Evolutionary conservation across 345 rosid genomes (phyloP).

Genomic region (Triadica sebifera): DNA sequence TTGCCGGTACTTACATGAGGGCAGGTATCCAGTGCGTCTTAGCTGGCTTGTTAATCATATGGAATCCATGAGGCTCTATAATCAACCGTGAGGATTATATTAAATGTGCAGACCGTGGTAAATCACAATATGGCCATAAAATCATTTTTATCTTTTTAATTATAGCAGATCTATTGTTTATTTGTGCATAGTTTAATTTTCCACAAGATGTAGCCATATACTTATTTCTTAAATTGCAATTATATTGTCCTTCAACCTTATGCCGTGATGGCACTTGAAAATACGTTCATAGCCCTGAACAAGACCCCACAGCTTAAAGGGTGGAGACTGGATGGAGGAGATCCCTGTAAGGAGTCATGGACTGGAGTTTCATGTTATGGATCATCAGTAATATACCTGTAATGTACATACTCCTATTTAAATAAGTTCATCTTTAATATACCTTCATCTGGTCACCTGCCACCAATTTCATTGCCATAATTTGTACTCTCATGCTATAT

Average conservation of each 20-base stretch:
- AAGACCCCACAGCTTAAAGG: slow-evolving; percentile 59
- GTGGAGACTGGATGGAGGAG: slow-evolving; percentile 71
- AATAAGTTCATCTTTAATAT: background rate
- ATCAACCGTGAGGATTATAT: background rate
- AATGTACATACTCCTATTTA: slow-evolving; percentile 11
- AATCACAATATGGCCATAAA: background rate
- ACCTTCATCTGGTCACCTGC: background rate
- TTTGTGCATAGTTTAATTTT: no score
- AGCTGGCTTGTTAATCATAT: background rate
- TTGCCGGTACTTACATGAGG: background rate
- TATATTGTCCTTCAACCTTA: background rate
- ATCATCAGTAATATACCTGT: slow-evolving; percentile 67
- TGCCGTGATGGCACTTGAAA: slow-evolving; percentile 64
- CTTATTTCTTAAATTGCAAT: background rate
- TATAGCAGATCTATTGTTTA: background rate
- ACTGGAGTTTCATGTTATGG: slow-evolving; percentile 79
- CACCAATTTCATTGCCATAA: background rate
- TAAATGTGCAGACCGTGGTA: background rate
- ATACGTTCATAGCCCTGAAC: slow-evolving; percentile 56
- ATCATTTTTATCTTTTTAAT: background rate
- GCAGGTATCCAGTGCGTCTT: background rate
- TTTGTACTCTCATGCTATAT: slow-evolving; percentile 15
- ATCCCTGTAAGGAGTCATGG: slow-evolving; percentile 85
- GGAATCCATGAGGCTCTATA: background rate
- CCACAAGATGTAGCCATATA: background rate